Evolutionary conservation across 768 basidiomycete genomes (phyloP), one percentile per base, ranked within the genome.

Genomic region (Suillus occidentalis): DNA sequence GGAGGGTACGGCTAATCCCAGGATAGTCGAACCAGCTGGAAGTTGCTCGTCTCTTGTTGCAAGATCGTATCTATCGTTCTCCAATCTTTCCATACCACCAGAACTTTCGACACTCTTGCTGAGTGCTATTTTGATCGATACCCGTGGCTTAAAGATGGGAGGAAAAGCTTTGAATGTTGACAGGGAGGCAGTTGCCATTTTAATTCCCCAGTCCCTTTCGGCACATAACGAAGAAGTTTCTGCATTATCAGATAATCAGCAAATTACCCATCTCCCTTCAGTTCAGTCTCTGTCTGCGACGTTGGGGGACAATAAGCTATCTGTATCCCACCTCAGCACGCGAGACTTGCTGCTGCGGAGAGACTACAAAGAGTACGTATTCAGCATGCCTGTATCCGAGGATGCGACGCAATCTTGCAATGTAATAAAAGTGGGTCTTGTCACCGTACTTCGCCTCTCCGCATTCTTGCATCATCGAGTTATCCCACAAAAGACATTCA

Each of bases 281-380:
- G 77, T 92, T 57, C 81, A 81, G 66, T 77, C 78, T 0, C 81
- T 94, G 16, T 79, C 42, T 73, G 75, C 3, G 82, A 94, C 28
- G 65, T 78, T 59, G 69, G 71, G 3, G 34, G 53, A 65, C 2
- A 86, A 85, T 77, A 99, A 99, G 73, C 69, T 70, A 4, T 85
- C 89, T 64, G 80, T 99, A 10, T 84, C 85, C 2, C 83, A 87
- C 66, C 82, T 98, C 20, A 79, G 78, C 9, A 86, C 87, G 0
- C 82, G 85, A 63, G 95, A 98, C 71, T 85, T 98, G 22, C 83
- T 98, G 22, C 83, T 99, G 6, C 83, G 94, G 14, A 81, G 97
- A n/a, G 97, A 99, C 77, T 99, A 95, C 82, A 99, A 99, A 75
- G 89, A 97, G 68, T 97, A 95, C 72, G 73, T 76, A 1, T 76